Percentiles rank a stretch among this genome's conserved stretches.
Conservation (phyloP, 192 early-diverging fungal species). For the Piromyces sp. region DNA sequence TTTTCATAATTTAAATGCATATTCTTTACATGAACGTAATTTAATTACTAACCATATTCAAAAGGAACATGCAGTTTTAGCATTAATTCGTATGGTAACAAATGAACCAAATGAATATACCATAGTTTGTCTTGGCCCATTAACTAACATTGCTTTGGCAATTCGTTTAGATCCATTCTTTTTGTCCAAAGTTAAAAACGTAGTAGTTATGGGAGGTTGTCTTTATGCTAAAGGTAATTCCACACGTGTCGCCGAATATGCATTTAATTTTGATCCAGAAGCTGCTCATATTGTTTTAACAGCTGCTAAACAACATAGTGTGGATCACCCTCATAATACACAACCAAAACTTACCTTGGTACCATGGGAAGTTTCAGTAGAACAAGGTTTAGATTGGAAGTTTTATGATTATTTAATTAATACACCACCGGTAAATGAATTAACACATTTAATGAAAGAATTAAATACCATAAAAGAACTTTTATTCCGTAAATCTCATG, state of each 20-base stretch:
- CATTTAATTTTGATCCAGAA: background rate
- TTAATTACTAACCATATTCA: background rate
- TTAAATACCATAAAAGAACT: background rate
- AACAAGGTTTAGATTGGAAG: background rate
- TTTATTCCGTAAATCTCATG: background rate
- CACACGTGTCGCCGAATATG: constrained; percentile 13
- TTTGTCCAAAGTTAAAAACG: constrained; percentile 14
- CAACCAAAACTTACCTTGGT: background rate
- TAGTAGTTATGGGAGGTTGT: constrained; percentile 28
- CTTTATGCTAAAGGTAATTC: constrained; percentile 22
- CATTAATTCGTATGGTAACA: constrained; percentile 13
- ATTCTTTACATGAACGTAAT: background rate
- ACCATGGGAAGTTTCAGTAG: background rate
- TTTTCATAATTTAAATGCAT: background rate
- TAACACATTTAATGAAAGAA: background rate
- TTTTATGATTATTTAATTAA: background rate
- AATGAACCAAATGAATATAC: constrained; percentile 10
- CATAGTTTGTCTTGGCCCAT: constrained; percentile 20
- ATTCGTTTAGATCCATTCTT: constrained; percentile 22
- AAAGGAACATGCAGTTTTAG: constrained; percentile 14
- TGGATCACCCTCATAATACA: background rate
- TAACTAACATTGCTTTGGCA: constrained; percentile 29
- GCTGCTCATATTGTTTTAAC: constrained; percentile 3
- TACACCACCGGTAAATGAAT: background rate
- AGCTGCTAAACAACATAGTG: background rate